Evolutionary conservation across 2,329 filamentous ascomycete genomes (phyloP).

Genomic region (Phyllosticta capitalensis): DNA sequence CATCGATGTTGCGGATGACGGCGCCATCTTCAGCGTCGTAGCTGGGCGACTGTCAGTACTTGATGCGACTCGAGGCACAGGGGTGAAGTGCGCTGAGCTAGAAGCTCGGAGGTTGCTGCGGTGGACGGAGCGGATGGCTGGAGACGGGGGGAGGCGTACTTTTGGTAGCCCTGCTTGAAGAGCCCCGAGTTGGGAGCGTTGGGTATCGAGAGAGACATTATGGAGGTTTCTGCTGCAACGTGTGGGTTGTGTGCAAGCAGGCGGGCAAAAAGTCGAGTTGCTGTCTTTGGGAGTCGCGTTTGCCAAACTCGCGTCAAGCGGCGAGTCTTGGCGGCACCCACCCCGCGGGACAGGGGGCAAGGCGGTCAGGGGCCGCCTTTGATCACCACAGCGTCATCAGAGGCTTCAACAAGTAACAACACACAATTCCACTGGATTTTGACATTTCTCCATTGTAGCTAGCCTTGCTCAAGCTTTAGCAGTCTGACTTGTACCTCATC

Average conservation of each 20-base stretch:
- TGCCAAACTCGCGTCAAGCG: constrained; percentile 6
- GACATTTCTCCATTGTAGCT: background rate
- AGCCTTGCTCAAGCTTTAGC: background rate
- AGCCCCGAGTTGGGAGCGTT: constrained; percentile 85
- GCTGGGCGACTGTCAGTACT: constrained; percentile 46
- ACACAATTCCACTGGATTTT: background rate
- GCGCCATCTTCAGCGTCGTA: constrained; percentile 99
- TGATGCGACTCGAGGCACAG: background rate
- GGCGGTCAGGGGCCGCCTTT: background rate
- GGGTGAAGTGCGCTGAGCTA: background rate
- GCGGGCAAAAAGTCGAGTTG: constrained; percentile 8
- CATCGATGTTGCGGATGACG: constrained; percentile 96
- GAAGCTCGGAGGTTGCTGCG: constrained; percentile 10
- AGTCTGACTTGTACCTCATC: background rate
- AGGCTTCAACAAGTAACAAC: background rate
- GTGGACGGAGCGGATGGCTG: constrained; percentile 15
- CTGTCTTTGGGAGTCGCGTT: constrained; percentile 7
- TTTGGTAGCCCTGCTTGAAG: constrained; percentile 95
- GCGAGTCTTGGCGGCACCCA: background rate
- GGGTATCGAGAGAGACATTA: constrained; percentile 94
- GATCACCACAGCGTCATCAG: background rate
- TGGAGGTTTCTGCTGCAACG: constrained; percentile 13
- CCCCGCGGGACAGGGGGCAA: background rate
- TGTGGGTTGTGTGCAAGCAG: background rate
- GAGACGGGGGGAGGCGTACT: constrained; percentile 47